Evolutionary conservation across 2,329 filamentous ascomycete species (phyloP).

Genomic region (Fusarium sp.): DNA sequence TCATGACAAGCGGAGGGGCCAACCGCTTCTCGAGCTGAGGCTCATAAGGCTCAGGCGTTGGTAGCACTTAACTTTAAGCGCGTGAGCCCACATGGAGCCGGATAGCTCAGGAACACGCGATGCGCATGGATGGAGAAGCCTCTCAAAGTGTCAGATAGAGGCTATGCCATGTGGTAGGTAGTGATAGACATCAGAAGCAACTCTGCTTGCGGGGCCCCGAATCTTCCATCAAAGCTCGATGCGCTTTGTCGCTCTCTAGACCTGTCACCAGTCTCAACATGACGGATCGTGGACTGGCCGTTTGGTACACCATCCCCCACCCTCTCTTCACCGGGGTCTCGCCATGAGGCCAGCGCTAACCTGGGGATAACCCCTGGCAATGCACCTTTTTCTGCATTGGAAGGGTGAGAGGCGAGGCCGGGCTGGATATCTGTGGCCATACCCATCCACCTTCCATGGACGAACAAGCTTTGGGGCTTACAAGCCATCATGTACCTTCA

Average conservation of each 20-base stretch:
- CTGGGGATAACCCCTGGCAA: neutral
- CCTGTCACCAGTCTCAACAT: neutral
- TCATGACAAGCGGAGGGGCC: neutral
- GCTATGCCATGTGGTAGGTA: neutral
- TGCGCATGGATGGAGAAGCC: neutral
- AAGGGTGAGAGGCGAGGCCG: constrained; percentile 8
- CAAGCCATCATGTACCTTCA: neutral
- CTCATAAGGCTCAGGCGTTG: constrained; percentile 2
- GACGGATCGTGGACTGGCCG: neutral
- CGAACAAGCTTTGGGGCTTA: neutral
- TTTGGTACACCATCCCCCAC: constrained; percentile 23
- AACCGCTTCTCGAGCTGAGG: neutral
- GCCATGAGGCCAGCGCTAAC: constrained; percentile 22
- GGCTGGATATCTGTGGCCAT: neutral
- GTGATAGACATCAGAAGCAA: constrained; percentile 1
- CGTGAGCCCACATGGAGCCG: neutral
- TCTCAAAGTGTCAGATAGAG: neutral
- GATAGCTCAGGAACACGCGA: constrained; percentile 1
- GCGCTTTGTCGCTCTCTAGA: neutral
- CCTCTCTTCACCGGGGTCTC: constrained; percentile 15
- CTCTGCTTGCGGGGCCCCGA: neutral
- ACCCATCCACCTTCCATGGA: neutral
- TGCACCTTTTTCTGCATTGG: constrained; percentile 23
- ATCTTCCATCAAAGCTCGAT: neutral
- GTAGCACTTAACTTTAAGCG: neutral